Evolutionary conservation across 495 filamentous ascomycete genomes (phyloP), one percentile per base, ranked within the genome.

Genomic region (Parathielavia appendiculata): DNA sequence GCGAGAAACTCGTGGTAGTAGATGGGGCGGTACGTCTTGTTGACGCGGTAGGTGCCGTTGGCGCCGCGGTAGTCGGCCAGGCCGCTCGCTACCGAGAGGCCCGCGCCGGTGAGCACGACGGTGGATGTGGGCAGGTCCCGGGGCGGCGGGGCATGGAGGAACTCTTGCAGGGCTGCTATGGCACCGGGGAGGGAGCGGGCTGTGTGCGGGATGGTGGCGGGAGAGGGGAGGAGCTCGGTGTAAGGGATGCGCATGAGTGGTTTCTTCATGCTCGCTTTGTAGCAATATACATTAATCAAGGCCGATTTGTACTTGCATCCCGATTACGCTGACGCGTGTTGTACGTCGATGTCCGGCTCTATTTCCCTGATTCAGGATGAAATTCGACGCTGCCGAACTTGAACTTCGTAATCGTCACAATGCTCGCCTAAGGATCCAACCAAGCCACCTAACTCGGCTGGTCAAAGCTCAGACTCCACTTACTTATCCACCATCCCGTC

Each of bases 11-110:
- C 93, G 72, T 89, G 82, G 72, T 85, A 95, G 73, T 95, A 98
- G 62, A 96, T 93, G 16, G 93, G 93, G 23, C 88, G 83, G 68
- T 96, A 96, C 4, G 81, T 83, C 67, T 85, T 87, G 75, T 97
- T 97, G 58, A 89, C 82, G 26, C 90, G 85, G 63, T 98, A 98
- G 17, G 93, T 97, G 41, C 93, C 93, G 57, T 91, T 87, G 34
- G 81, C 77, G 7, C 93, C 93, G 51, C 93, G 81, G 69, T 98
- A 98, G 73, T 97, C 93, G 9, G 92, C 88, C 34, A 98, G 78
- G 6, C 93, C 93, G 32, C 90, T 95, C 17, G 90, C 89, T 22
- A 97, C 93, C 1, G 90, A 96, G 51, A 98, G 88, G 3, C 93
- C 93, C 11, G 93, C 93, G 12, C 93, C 93, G 0, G 92, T 89